A percentile compares a stretch with the other conserved stretches of the same genome.
Conservation (phyloP, 148 eudicot genomes). For the Cornus controversa region DNA sequence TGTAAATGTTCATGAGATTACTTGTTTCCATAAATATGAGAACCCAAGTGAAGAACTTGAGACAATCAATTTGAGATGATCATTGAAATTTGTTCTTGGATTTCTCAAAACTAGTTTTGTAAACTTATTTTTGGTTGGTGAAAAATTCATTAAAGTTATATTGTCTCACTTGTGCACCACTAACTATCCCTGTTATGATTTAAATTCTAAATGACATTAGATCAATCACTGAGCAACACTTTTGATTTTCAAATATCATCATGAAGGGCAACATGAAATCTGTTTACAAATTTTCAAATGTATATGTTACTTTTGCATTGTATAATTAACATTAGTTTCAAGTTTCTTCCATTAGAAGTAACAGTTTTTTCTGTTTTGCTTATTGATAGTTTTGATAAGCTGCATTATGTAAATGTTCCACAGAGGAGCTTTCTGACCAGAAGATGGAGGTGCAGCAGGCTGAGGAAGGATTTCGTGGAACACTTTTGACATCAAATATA, state of each 20-base stretch:
- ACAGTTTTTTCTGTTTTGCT: not conserved
- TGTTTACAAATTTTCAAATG: not conserved
- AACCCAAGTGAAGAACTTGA: no score
- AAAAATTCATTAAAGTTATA: no score
- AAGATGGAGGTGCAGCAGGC: constrained; percentile 63
- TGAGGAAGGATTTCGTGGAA: constrained; percentile 96
- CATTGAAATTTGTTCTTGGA: no score
- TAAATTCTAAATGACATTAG: no score
- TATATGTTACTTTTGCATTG: not conserved
- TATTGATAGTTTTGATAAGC: not conserved
- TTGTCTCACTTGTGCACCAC: no score
- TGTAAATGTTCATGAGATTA: no score
- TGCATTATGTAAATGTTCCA: constrained; percentile 1
- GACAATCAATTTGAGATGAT: no score
- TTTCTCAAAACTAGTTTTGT: no score
- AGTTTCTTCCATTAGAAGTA: not conserved
- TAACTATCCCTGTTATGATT: no score
- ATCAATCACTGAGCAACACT: no score
- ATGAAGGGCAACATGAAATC: not conserved
- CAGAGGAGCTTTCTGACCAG: constrained; percentile 88
- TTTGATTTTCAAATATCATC: not conserved
- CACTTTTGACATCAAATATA: constrained; percentile 70
- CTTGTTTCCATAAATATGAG: no score
- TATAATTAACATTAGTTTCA: not conserved
- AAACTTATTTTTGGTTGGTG: no score